These are phyloP conservation scores for Sarocladium strictum DNA, from an alignment of 2,329 filamentous ascomycete genomes.

Conservation along the genomic window DNA sequence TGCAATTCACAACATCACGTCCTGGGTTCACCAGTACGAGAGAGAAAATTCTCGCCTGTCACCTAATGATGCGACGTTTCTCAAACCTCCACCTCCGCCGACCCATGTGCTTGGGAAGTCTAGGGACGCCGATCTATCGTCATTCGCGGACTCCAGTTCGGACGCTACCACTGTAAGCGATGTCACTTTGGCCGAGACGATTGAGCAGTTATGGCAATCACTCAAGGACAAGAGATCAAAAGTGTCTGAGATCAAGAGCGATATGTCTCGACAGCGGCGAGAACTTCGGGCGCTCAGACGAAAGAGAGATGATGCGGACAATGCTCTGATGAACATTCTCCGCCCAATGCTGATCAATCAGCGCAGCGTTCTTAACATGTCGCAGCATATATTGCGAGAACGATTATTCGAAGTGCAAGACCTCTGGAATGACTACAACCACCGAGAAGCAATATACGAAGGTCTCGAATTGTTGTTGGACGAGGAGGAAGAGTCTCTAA, in stretches of 20 bases:
- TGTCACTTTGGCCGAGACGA: constrained; percentile 20
- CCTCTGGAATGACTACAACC: constrained; percentile 31
- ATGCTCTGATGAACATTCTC: constrained; percentile 32
- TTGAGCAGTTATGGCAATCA: constrained; percentile 29
- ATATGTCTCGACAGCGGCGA: constrained; percentile 27
- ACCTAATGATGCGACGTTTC: background rate
- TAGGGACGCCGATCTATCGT: background rate
- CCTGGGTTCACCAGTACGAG: background rate
- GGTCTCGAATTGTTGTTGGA: constrained; percentile 27
- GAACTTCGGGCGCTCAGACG: constrained; percentile 25
- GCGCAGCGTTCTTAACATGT: constrained; percentile 14
- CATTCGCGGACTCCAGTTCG: background rate
- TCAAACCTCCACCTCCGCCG: background rate
- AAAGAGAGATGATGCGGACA: constrained; percentile 30
- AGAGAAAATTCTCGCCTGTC: background rate
- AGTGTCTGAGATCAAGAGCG: constrained; percentile 21
- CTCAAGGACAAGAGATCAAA: constrained; percentile 27
- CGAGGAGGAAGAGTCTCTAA: constrained; percentile 28
- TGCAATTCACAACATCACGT: constrained; percentile 3
- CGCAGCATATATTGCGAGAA: constrained; percentile 20
- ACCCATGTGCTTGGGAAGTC: background rate
- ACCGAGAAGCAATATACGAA: constrained; percentile 31
- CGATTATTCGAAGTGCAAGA: constrained; percentile 29
- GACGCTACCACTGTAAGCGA: constrained; percentile 12
- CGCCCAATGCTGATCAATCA: constrained; percentile 28